Base-by-base conservation (phyloP, 2,329 filamentous ascomycete genomes). In the Pestalotiopsis sp. region DNA sequence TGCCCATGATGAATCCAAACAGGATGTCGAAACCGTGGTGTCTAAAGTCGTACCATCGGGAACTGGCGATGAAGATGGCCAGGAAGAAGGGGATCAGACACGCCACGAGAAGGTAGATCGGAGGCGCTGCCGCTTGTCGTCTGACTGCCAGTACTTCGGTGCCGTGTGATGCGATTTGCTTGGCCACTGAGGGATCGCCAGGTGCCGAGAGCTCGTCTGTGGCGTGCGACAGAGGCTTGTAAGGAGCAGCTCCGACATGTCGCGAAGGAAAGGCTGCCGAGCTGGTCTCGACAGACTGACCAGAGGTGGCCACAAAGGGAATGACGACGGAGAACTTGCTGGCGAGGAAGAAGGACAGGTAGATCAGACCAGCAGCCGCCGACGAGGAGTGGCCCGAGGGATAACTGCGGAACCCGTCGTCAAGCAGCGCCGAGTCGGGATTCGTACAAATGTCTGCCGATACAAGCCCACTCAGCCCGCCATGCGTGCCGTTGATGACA, bases 1-100 rank as follows among this genome's bases (percentile, higher is more conserved):
- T 85, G 9, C 95, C 95, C 70, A 98, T 91, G 13, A 92, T 71
- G 66, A 91, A 92, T n/a, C 95, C 95, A 70, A 92, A 93, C 2
- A 98, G 81, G 71, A 98, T 92, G 71, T 98, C 95, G 77, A 97
- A 95, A n/a, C 91, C 94, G 77, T 95, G 92, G 78, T 98, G 95
- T 52, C 93, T 89, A 81, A 91, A 97, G 78, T 98, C 91, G 68
- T 91, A 94, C 87, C 91, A 98, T 11, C 95, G 91, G 1, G 93
- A 95, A 35, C 90, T 88, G n/a, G 91, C 86, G 70, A 98, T 92
- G 81, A 94, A 97, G 70, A 94, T 87, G 4, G 94, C 91, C 1
- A 88, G 82, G 67, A 89, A 91, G 71, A 94, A 87, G 2, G 94
- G 94, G 1, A 93, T 79, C 20, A 94, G 82, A 2, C 89, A 86